These are phyloP conservation scores for Penicillium riverlandense DNA, from an alignment of 495 filamentous ascomycete genomes.

Conservation along the genomic window DNA sequence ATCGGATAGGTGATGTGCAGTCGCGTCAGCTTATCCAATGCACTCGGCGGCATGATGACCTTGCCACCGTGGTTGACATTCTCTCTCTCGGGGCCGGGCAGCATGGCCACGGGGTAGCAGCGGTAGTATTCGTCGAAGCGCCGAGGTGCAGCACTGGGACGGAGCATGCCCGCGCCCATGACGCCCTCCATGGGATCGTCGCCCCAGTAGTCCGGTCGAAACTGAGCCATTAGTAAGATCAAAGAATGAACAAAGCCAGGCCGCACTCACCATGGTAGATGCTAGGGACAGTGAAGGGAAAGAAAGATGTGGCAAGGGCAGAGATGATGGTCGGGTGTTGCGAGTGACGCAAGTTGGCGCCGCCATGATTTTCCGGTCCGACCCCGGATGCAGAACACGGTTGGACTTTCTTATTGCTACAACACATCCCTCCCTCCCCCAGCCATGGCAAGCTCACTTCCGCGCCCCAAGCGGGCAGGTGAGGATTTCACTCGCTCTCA, in stretches of 20 bases:
- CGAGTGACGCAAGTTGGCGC: constrained; percentile 37
- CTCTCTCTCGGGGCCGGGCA: constrained; percentile 84
- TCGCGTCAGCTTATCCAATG: constrained; percentile 88
- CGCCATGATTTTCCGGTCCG: constrained; percentile 42
- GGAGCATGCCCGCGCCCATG: constrained; percentile 34
- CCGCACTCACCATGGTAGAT: constrained; percentile 21
- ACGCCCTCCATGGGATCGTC: constrained; percentile 51
- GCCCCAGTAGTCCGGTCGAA: constrained; percentile 46
- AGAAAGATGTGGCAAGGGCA: neutral
- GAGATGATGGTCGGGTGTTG: neutral
- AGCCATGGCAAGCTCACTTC: constrained; percentile 55
- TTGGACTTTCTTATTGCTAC: constrained; percentile 8
- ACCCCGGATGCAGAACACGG: constrained; percentile 25
- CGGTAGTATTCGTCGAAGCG: constrained; percentile 98
- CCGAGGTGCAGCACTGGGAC: constrained; percentile 34
- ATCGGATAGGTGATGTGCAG: constrained; percentile 98
- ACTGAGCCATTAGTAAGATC: constrained; percentile 30
- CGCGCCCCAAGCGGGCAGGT: constrained; percentile 73
- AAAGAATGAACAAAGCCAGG: neutral
- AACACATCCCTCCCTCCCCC: neutral
- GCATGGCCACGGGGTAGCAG: constrained; percentile 90
- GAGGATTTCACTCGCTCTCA: constrained; percentile 72
- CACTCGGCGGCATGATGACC: constrained; percentile 90
- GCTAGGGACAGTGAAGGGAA: constrained; percentile 2
- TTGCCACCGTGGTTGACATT: constrained; percentile 95